These are phyloP conservation scores for Cochlearia excelsa DNA, from an alignment of 345 rosid genomes.

Conservation along the genomic window DNA sequence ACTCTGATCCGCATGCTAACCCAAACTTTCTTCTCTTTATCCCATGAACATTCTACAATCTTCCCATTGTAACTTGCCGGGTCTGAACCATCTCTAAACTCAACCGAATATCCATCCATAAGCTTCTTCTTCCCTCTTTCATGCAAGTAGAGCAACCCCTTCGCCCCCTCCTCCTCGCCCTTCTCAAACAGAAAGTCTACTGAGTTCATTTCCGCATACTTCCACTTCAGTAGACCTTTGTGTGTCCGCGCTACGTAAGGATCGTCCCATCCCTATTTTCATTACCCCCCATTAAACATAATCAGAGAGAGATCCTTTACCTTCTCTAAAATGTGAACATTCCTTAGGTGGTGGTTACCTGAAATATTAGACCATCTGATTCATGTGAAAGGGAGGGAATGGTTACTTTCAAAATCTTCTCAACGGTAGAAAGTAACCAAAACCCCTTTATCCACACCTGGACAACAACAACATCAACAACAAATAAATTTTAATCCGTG, in stretches of 20 bases:
- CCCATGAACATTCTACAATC: slow-evolving; percentile 88
- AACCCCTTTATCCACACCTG: slow-evolving; percentile 94
- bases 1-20: slow-evolving; percentile 67
- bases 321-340: too few relatives aligned
- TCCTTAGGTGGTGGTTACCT: slow-evolving; percentile 43
- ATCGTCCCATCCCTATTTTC: slow-evolving; percentile 91
- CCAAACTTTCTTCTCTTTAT: slow-evolving; percentile 58
- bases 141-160: slow-evolving; percentile 45
- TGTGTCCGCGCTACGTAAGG: slow-evolving; percentile 92
- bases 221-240: slow-evolving; percentile 97
- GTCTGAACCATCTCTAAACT: slow-evolving; percentile 68
- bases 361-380: slow-evolving; percentile 95
- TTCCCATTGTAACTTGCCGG: slow-evolving; percentile 60
- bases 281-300: neutral
- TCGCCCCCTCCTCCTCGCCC: slow-evolving; percentile 39
- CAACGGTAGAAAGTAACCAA: slow-evolving; percentile 86
- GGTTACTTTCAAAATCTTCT: slow-evolving; percentile 65
- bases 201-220: slow-evolving; percentile 88
- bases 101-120: slow-evolving; percentile 70
- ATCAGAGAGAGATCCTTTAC: neutral
- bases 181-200: slow-evolving; percentile 91
- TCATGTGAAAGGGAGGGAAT: slow-evolving; percentile 92
- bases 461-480: slow-evolving; percentile 8
- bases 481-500: neutral
- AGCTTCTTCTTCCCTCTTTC: slow-evolving; percentile 79